A percentile compares a stretch with the other conserved stretches of the same genome.
These are phyloP conservation scores for Mortierella sp. DNA, from an alignment of 371 early-diverging fungal genomes.

Conservation along the genomic window DNA sequence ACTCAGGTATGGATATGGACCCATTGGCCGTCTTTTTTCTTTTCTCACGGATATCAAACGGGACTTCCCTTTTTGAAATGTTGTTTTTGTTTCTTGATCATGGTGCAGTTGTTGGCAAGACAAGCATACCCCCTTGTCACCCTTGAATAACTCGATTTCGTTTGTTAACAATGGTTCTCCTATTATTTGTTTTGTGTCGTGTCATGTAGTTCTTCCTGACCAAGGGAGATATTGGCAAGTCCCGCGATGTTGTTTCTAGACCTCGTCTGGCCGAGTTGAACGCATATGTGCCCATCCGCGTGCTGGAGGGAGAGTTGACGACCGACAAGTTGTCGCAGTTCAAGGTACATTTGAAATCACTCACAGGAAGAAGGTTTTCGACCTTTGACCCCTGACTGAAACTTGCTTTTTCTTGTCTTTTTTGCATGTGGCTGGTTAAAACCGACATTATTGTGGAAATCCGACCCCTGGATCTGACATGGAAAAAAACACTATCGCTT, in stretches of 20 bases:
- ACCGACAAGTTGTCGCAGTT: constrained; percentile 78
- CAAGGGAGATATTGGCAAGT: constrained; percentile 92
- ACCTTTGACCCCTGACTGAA: neutral
- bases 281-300: constrained; percentile 95
- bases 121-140: neutral
- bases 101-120: neutral
- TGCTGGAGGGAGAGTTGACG: constrained; percentile 84
- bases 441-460: neutral
- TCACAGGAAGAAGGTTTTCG: no score
- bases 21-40: neutral
- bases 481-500: neutral
- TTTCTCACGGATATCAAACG: neutral
- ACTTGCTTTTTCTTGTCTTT: neutral
- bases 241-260: constrained; percentile 85
- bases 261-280: constrained; percentile 97
- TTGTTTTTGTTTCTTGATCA: neutral
- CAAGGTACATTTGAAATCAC: constrained; percentile 66
- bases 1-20: constrained; percentile 78
- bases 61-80: neutral
- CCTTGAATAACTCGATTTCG: neutral
- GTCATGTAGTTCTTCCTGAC: constrained; percentile 90
- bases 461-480: constrained; percentile 3
- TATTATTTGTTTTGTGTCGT: neutral
- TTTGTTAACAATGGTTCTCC: neutral
- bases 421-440: neutral